phyloP scores from a whole-genome alignment of 345 rosid genomes.

The Syzygium oleosum region DNA sequence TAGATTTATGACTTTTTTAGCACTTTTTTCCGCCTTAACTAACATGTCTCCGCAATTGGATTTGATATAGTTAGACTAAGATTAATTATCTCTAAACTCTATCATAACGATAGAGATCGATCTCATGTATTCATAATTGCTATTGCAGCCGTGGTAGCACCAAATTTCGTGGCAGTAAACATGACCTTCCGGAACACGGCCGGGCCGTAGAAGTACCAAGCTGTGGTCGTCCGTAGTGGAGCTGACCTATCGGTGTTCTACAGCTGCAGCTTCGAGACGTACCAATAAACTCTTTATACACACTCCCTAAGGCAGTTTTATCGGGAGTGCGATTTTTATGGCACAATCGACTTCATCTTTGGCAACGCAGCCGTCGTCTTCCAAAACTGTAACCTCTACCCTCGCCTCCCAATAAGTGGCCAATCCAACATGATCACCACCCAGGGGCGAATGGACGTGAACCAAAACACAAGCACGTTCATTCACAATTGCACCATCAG shows the following conservation, averaged over 20 bases:
- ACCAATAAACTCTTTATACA: constrained; percentile 47
- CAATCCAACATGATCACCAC: constrained; percentile 32
- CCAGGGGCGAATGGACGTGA: constrained; percentile 32
- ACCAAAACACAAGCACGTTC: constrained; percentile 37
- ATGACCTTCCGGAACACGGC: constrained; percentile 52
- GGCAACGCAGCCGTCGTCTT: constrained; percentile 33
- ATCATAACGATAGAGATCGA: background rate
- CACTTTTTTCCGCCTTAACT: background rate
- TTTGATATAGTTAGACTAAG: background rate
- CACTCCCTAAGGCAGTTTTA: constrained; percentile 54
- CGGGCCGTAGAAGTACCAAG: constrained; percentile 44
- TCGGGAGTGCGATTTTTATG: constrained; percentile 36
- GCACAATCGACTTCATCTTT: constrained; percentile 53
- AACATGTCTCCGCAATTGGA: background rate
- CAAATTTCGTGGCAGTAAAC: constrained; percentile 41
- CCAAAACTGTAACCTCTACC: constrained; percentile 23
- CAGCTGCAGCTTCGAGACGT: constrained; percentile 44
- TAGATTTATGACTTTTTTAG: too few relatives aligned
- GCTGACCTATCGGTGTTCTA: constrained; percentile 46
- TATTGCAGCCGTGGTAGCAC: constrained; percentile 23
- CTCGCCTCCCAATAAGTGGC: constrained; percentile 6
- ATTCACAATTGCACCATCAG: constrained; percentile 22
- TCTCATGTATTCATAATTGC: background rate
- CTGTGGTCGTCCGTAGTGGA: constrained; percentile 38
- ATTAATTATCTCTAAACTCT: background rate